Percentiles rank a stretch among this genome's conserved stretches.
phyloP scores from a whole-genome alignment of 2,329 filamentous ascomycete species.

The Zalaria sp. region DNA sequence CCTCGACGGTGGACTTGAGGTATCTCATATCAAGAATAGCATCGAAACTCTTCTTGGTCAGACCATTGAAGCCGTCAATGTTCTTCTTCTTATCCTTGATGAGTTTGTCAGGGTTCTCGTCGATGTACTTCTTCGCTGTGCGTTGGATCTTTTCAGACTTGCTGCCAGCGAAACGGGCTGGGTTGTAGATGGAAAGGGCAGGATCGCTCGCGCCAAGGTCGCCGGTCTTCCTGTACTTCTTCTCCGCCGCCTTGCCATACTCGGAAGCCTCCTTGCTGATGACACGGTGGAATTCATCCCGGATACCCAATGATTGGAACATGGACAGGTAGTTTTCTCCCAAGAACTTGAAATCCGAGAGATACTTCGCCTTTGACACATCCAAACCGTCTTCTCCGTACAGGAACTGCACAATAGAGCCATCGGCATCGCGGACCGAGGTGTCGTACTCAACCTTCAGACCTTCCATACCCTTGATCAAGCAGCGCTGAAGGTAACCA shows the following conservation, averaged over 20 bases:
- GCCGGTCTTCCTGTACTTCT: constrained; percentile 62
- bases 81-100: constrained; percentile 46
- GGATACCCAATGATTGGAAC: constrained; percentile 60
- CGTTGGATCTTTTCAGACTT: constrained; percentile 79
- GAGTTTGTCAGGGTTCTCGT: constrained; percentile 52
- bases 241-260: constrained; percentile 54
- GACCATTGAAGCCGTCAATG: constrained; percentile 22
- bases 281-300: constrained; percentile 33
- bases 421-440: constrained; percentile 86
- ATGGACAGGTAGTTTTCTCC: constrained; percentile 75
- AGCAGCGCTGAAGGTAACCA: constrained; percentile 87
- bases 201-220: constrained; percentile 60
- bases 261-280: constrained; percentile 53
- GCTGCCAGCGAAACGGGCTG: constrained; percentile 65
- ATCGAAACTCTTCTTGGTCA: constrained; percentile 61
- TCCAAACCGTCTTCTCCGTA: constrained; percentile 96
- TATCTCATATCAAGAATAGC: constrained; percentile 85
- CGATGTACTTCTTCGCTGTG: constrained; percentile 59
- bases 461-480: constrained; percentile 98
- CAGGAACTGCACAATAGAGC: constrained; percentile 83
- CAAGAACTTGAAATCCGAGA: constrained; percentile 81
- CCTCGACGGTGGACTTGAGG: constrained; percentile 78
- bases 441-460: constrained; percentile 85
- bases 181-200: constrained; percentile 56
- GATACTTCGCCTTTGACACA: constrained; percentile 83